Base-by-base conservation (phyloP, 2,329 filamentous ascomycete species). In the Neonectria coccinea region DNA sequence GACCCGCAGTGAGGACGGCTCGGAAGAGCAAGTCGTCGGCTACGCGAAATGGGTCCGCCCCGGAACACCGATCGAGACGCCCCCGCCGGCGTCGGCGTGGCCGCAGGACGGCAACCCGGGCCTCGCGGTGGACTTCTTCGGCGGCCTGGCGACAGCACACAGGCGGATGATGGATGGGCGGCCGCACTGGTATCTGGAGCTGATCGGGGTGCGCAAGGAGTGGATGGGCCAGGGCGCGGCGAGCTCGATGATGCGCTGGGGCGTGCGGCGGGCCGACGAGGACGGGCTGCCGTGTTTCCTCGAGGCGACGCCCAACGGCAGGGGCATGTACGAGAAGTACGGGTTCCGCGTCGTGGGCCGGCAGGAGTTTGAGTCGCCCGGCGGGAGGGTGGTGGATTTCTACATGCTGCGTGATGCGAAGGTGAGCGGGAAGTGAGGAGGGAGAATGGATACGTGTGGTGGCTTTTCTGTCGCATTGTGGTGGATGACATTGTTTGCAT, bases 111-210 rank as follows among this genome's bases (percentile, higher is more conserved):
- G 77, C 9, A 74, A 83, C 53, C 65, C 68, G 2, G 71, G 56
- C 1, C 67, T 82, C 8, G 82, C 79, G 0, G 70, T 75, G 12
- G 61, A 71, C 2, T 85, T 85, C 71, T 84, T 84, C 53, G 74
- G 74, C 0, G 72, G 73, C 0, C 68, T 85, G 58, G 68, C 75
- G 0, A 69, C 64, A 7, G 77, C 75, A 27, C 81, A 82, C 41
- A 67, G 70, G 14, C 72, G 73, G 47, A 73, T 80, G 36, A 83
- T 85, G 77, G 76, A 73, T 0, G 74, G 72, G 4, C 77, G 74
- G n/a, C 79, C 74, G 62, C 85, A 87, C 67, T 84, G 81, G 76
- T 83, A 80, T 65, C 76, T 88, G 10, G 84, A 85, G 66, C 68
- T 86, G 7, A 70, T 87, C 3, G 81, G 77, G 2, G 83, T 83